Base-by-base conservation (phyloP, 148 eudicot genomes). In the Rhododendron ferrugineum region DNA sequence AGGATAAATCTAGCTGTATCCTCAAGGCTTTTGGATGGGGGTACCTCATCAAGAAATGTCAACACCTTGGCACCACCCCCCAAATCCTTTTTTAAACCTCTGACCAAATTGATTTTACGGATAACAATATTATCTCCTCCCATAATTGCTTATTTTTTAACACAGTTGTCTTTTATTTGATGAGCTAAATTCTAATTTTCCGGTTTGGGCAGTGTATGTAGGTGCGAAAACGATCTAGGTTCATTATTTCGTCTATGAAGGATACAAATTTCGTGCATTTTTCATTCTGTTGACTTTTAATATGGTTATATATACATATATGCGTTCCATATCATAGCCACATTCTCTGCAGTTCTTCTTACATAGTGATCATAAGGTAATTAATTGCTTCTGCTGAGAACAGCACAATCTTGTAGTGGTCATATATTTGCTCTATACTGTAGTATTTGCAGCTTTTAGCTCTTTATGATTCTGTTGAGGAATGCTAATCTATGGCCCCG, bases 211-310 rank as follows among this genome's bases (percentile, higher is more conserved):
- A 47, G 40, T 36, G 83, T 40, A 86, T 68, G 26, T 83, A 11
- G 66, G 83, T 16, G 6, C 10, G 46, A 28, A 86, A 62, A 83
- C 42, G 13, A 37, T 78, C 85, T 54, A 86, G 85, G 64, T 86
- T 62, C 88, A 82, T 83, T 60, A 26, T 36, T 36, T 34, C 9
- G 78, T 76, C 58, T 47, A 26, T 40, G 64, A 47, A 23, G 26
- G 14, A 64, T 64, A 64, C 70, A 0, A 64, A 2, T 56, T 50
- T 36, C 1, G 10, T 42, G 70, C 37, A 52, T 49, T 64, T 83
- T 83, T 70, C 58, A 16, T 14, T 22, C 40, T 7, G 30, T 64
- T 64, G 70, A 64, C 70, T 64, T 64, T 64, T 64, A 64, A 64
- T 64, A 8, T 64, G 70, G 13, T 82, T 42, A 78, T 78, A 44